phyloP scores from a whole-genome alignment of 2,329 filamentous ascomycete genomes.

The Tolypocladium pustulatum region DNA sequence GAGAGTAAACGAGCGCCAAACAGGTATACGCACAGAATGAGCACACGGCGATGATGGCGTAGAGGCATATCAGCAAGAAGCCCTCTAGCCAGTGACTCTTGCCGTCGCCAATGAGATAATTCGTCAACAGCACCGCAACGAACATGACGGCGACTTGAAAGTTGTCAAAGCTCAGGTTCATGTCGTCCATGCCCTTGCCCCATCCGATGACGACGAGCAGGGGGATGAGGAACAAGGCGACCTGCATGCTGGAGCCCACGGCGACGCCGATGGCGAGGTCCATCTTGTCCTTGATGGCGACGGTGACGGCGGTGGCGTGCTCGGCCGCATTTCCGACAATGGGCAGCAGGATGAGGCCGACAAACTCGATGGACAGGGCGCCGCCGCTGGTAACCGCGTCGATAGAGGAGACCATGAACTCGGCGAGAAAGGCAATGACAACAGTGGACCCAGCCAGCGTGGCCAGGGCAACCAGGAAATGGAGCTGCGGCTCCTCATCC shows the following conservation, averaged over 20 bases:
- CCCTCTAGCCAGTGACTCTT: slow-evolving; percentile 78
- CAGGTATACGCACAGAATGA: slow-evolving; percentile 37
- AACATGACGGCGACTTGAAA: slow-evolving; percentile 85
- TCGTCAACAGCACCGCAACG: slow-evolving; percentile 72
- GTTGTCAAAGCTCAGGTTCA: slow-evolving; percentile 77
- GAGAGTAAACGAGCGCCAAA: neutral
- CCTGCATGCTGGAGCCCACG: slow-evolving; percentile 72
- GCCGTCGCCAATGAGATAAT: slow-evolving; percentile 76
- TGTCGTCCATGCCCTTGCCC: slow-evolving; percentile 59
- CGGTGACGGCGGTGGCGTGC: slow-evolving; percentile 70
- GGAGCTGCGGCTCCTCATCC: slow-evolving; percentile 63
- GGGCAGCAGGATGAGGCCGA: slow-evolving; percentile 69
- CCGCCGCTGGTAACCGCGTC: slow-evolving; percentile 52
- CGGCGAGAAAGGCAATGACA: slow-evolving; percentile 71
- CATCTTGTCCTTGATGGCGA: slow-evolving; percentile 78
- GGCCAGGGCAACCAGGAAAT: slow-evolving; percentile 59
- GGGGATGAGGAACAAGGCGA: slow-evolving; percentile 68
- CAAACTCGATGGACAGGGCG: slow-evolving; percentile 59
- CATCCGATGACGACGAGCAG: slow-evolving; percentile 69
- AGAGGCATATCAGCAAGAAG: slow-evolving; percentile 63
- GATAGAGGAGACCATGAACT: slow-evolving; percentile 68
- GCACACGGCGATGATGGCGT: slow-evolving; percentile 66
- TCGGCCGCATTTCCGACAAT: slow-evolving; percentile 80
- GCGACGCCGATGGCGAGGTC: slow-evolving; percentile 73
- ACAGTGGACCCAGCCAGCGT: slow-evolving; percentile 65